Evolutionary conservation across 2,329 filamentous ascomycete species (phyloP), one percentile per base, ranked within the genome.

Genomic region (Aspergillus floridensis): DNA sequence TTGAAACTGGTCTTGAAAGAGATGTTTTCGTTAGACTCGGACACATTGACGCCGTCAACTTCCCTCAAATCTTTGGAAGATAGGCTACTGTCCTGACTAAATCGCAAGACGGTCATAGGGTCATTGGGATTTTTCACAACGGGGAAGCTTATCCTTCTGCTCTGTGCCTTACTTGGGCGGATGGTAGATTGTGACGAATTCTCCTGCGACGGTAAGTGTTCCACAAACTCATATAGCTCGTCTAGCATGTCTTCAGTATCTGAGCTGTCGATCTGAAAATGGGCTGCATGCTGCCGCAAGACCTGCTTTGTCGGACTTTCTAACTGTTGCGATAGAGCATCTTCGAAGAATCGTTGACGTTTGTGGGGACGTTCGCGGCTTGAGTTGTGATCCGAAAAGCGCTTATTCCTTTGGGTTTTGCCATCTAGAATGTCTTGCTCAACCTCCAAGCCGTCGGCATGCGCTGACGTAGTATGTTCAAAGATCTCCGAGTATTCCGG

Each of bases 51-150:
- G 16, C 32, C 53, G 38, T 59, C 53, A 2, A 56, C 50, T 41
- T 72, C 66, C 5, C 60, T 61, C 3, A 62, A 63, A 51, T 79
- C 82, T 57, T 81, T 81, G 44, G 86, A 84, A 38, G 83, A 83
- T 54, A 58, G 56, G 16, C 73, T 77, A 57, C 81, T 85, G 50
- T 81, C 80, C 72, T 93, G 90, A 68, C 88, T 92, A 31, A 91
- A 77, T 49, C 87, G 85, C 49, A 86, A 66, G 29, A 82, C 79
- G 0, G 88, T 90, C 59, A 80, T 81, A 5, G 85, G 82, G 66
- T 91, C 86, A 65, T 86, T 82, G 1, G 88, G 84, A 65, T 93
- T 86, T 74, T 96, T 96, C 22, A 93, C 90, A 12, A 92, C 84
- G 1, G 88, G 84, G 68, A 92, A 96, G 29, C 81, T 82, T 26